Evolutionary conservation across 352 stramenopile species (phyloP), one percentile per base, ranked within the genome.

Genomic region (Pythium grandisporangium): DNA sequence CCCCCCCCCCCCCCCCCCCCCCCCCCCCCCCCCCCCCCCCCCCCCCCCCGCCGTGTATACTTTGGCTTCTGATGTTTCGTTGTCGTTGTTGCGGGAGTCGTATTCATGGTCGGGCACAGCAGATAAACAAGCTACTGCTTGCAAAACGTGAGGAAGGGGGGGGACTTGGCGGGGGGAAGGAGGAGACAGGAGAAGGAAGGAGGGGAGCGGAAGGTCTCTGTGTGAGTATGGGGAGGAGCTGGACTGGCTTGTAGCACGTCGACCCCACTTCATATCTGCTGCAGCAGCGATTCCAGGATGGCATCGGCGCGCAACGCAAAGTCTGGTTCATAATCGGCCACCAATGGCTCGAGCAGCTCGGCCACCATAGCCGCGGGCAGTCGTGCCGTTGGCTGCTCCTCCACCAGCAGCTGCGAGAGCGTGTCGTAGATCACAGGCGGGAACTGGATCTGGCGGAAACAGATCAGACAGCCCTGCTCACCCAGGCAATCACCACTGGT

Each of bases 391-490:
- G 76, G 76, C 6, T 51, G 50, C 17, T 84, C 63, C 5, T 48
- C 34, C 13, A 79, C 58, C 37, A 89, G 55, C 40, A 89, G 46
- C 3, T 70, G 66, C 30, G 63, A 51, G 38, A 89, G 82, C 42
- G 86, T 69, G 38, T 84, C 66, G 63, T 86, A 86, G 55, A 85
- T 70, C 55, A 75, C 45, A 14, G 65, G 66, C n/a, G 70, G 76
- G 54, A 89, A 85, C 48, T 73, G 55, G 46, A 89, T 84, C 22
- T 61, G 53, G 29, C 73, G 73, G 55, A 89, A 85, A 65, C 76
- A 89, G 65, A 89, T 84, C 37, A 85, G 59, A 52, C 76, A 89
- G 44, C 75, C 73, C 25, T 81, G 56, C 40, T 79, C 69, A 6
- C 59, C 66, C 19, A 83, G 58, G 29, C 69, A 84, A 20, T 20